A percentile compares a stretch with the other conserved stretches of the same genome.
These are phyloP conservation scores for Phytopythium helicoides DNA, from an alignment of 352 stramenopile species.

Conservation along the genomic window DNA sequence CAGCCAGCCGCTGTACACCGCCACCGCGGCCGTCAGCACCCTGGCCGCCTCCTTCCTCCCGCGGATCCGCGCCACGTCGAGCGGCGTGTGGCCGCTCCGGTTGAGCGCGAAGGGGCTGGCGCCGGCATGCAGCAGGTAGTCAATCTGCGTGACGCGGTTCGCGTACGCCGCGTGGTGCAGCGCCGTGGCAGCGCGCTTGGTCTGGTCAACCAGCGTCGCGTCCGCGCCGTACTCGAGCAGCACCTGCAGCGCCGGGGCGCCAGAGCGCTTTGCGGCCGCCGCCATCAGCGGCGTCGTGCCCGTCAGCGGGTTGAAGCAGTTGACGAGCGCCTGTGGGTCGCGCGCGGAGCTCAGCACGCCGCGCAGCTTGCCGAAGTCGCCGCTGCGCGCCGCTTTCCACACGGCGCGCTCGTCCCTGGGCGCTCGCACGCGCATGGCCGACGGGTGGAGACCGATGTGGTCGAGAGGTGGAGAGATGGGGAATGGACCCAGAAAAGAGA, in stretches of 20 bases:
- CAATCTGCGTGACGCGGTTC: conserved; percentile 46
- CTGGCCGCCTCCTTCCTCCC: conserved; percentile 34
- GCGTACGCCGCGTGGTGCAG: conserved; percentile 64
- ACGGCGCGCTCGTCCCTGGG: conserved; percentile 20
- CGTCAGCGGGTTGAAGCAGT: conserved; percentile 42
- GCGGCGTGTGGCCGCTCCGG: conserved; percentile 43
- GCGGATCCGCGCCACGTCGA: conserved; percentile 59
- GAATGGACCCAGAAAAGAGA: too few species aligned
- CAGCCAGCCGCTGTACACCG: conserved; percentile 60
- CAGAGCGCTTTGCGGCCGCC: conserved; percentile 48
- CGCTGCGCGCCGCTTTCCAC: conserved; percentile 26
- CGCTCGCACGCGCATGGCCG: not conserved
- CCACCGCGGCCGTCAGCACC: conserved; percentile 44
- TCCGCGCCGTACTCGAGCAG: conserved; percentile 63
- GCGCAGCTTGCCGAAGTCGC: conserved; percentile 29
- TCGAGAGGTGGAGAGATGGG: too few species aligned
- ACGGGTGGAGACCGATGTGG: too few species aligned
- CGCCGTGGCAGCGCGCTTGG: conserved; percentile 49
- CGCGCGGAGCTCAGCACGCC: conserved; percentile 13
- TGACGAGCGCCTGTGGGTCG: conserved; percentile 24
- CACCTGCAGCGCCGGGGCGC: conserved; percentile 40
- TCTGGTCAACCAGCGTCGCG: conserved; percentile 29
- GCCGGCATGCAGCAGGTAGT: conserved; percentile 50
- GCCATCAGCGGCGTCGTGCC: conserved; percentile 70
- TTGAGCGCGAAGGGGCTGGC: conserved; percentile 52